phyloP scores from a whole-genome alignment of 2,329 filamentous ascomycete species.

The Botrytis pseudocinerea region DNA sequence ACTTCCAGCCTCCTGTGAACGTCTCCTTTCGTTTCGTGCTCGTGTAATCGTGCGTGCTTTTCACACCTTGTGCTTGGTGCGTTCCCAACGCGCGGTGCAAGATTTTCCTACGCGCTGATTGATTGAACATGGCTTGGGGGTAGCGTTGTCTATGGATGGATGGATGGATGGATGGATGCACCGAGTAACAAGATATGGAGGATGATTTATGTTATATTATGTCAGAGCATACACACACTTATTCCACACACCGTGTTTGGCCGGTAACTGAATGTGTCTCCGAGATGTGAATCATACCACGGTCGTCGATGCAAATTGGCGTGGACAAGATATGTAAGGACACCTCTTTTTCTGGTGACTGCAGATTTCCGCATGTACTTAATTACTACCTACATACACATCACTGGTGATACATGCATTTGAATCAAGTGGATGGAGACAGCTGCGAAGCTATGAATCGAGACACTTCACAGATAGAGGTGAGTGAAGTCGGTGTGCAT shows the following conservation, averaged over 20 bases:
- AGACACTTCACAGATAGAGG: neutral
- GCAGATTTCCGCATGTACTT: neutral
- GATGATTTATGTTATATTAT: neutral
- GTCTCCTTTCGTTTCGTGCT: neutral
- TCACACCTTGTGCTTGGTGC: slow-evolving; percentile 6
- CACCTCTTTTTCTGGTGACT: no score
- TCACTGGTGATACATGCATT: slow-evolving; percentile 5
- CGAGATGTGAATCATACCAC: neutral
- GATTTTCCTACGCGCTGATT: slow-evolving; percentile 4
- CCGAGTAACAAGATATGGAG: neutral
- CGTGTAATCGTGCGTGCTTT: neutral
- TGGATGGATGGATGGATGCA: neutral
- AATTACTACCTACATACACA: neutral
- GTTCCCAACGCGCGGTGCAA: neutral
- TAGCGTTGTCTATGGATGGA: neutral
- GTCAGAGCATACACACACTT: neutral
- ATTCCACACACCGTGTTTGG: neutral
- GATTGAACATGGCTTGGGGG: neutral
- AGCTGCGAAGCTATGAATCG: neutral
- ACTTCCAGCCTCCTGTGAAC: neutral
- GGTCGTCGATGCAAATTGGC: neutral
- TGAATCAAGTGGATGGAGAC: neutral
- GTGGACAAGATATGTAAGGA: neutral
- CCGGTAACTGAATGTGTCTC: neutral
- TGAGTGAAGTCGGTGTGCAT: neutral